Evolutionary conservation across 1,284 basidiomycete genomes (phyloP).

Genomic region (Sanghuangporus weigelae): DNA sequence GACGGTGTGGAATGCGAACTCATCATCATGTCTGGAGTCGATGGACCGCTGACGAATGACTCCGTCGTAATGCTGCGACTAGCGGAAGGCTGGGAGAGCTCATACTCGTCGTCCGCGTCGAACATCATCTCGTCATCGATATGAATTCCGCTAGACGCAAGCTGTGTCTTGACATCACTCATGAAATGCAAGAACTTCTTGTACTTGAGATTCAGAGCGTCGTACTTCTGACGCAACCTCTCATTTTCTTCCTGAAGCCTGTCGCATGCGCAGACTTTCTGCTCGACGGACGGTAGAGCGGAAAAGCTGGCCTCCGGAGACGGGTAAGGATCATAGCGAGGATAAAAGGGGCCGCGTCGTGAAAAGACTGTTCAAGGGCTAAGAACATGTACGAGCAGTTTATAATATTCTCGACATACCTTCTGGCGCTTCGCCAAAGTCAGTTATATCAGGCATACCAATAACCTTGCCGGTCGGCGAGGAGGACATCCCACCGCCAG

Average conservation of each 20-base stretch:
- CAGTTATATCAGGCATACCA: neutral
- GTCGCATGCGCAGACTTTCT: neutral
- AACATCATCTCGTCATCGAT: neutral
- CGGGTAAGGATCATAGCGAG: neutral
- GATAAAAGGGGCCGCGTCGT: neutral
- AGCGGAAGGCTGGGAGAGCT: neutral
- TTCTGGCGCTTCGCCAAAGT: neutral
- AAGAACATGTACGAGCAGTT: neutral
- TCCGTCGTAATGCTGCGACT: neutral
- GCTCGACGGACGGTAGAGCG: neutral
- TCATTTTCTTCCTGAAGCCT: neutral
- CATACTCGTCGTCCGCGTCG: constrained; percentile 1
- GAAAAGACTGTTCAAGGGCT: neutral
- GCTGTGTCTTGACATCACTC: neutral
- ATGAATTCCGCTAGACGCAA: neutral
- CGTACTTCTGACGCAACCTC: neutral
- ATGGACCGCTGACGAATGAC: neutral
- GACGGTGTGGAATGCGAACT: no score
- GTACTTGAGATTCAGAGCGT: neutral
- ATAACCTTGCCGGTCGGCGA: neutral
- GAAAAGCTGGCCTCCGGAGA: neutral
- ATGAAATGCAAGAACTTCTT: neutral
- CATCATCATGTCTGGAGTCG: neutral
- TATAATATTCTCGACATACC: neutral
- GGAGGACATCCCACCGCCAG: neutral